These are phyloP conservation scores for Geotrichum ghanense DNA, from an alignment of 805 yeast genomes.

Conservation along the genomic window DNA sequence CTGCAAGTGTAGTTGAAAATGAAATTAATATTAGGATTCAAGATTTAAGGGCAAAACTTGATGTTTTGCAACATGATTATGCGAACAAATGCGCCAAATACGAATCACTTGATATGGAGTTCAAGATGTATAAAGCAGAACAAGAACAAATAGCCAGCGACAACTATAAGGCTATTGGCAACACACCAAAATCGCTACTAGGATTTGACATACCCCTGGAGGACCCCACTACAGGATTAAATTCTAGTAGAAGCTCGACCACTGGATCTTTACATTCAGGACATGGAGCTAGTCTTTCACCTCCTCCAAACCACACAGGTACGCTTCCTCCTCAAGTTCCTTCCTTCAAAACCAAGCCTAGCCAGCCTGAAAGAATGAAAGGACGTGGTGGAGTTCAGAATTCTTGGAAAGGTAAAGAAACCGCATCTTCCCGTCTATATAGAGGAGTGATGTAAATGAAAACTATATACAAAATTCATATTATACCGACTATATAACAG, in stretches of 20 bases:
- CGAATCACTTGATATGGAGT: not conserved
- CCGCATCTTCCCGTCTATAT: not conserved
- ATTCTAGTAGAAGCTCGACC: not conserved
- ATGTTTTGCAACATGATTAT: constrained; percentile 4
- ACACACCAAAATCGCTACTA: not conserved
- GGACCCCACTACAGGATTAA: not conserved
- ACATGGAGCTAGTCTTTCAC: no score
- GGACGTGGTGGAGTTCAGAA: constrained; percentile 3
- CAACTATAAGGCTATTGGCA: not conserved
- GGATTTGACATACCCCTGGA: not conserved
- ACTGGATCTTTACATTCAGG: not conserved
- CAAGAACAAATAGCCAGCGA: not conserved
- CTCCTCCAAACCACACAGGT: no score
- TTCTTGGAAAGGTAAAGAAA: not conserved
- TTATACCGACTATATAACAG: not conserved
- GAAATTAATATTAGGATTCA: constrained; percentile 4
- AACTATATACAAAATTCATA: not conserved
- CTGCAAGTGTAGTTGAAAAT: not conserved
- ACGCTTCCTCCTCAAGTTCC: not conserved
- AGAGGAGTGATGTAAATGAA: constrained; percentile 1
- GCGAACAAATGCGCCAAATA: constrained; percentile 4
- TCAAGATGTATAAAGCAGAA: not conserved
- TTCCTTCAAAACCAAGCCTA: constrained; percentile 1
- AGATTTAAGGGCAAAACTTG: constrained; percentile 2
- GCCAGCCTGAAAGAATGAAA: constrained; percentile 2